phyloP scores from a whole-genome alignment of 257 asterid genomes.

The Nicotiana sylvestris region DNA sequence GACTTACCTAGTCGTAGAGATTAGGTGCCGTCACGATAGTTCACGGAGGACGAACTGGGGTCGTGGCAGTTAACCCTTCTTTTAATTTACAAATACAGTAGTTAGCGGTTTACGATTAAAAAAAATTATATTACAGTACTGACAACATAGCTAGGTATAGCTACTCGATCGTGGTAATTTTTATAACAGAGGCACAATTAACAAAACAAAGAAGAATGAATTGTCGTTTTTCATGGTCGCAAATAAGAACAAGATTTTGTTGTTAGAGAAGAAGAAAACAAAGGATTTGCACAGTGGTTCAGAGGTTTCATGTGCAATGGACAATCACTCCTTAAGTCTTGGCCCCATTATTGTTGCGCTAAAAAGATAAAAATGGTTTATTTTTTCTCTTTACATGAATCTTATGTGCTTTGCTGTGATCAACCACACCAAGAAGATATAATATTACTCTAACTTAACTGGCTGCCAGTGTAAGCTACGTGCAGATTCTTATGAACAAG shows the following conservation, averaged over 20 bases:
- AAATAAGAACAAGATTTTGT: slow-evolving; percentile 27
- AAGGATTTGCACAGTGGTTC: slow-evolving; percentile 22
- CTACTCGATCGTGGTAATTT: neutral
- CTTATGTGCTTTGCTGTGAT: slow-evolving; percentile 38
- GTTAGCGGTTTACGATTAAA: neutral
- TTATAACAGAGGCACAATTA: slow-evolving; percentile 22
- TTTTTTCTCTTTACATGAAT: slow-evolving; percentile 10
- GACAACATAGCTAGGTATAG: neutral
- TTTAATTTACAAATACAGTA: neutral
- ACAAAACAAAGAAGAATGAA: slow-evolving; percentile 25
- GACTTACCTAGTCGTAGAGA: no score
- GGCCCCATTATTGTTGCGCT: slow-evolving; percentile 17
- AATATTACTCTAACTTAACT: neutral
- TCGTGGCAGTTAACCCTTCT: no score
- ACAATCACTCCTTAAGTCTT: slow-evolving; percentile 1
- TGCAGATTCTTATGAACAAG: slow-evolving; percentile 5
- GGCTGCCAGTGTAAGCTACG: neutral
- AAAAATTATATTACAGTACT: neutral
- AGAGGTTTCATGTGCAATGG: slow-evolving; percentile 39
- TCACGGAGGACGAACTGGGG: no score
- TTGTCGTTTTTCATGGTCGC: slow-evolving; percentile 25
- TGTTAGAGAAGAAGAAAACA: slow-evolving; percentile 13
- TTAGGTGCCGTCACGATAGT: no score
- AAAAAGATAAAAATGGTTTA: slow-evolving; percentile 8
- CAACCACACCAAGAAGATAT: slow-evolving; percentile 12